A percentile compares a stretch with the other conserved stretches of the same genome.
phyloP scores from a whole-genome alignment of 2,329 filamentous ascomycete genomes.

The Penicillium sp. region DNA sequence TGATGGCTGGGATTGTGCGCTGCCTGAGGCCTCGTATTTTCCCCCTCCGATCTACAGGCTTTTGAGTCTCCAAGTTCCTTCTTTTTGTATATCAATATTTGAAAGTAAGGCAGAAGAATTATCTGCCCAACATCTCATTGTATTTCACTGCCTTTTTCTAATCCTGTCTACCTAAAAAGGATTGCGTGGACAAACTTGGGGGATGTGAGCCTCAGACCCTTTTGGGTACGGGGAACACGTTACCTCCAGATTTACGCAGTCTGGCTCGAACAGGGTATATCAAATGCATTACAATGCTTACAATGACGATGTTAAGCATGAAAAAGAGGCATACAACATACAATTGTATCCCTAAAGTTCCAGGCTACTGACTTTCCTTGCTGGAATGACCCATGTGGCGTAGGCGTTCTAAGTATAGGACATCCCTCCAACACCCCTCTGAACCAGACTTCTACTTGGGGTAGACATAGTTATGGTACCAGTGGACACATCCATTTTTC shows the following conservation, averaged over 20 bases:
- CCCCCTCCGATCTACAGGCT: slow-evolving; percentile 7
- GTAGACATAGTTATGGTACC: not conserved
- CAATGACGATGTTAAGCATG: not conserved
- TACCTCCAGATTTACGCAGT: too few species aligned
- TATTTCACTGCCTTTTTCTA: not conserved
- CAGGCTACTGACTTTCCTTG: slow-evolving; percentile 1
- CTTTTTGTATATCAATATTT: not conserved
- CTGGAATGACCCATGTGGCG: slow-evolving; percentile 6
- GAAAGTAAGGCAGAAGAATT: slow-evolving; percentile 5
- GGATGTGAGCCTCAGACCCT: slow-evolving; percentile 5
- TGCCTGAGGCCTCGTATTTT: slow-evolving; percentile 7
- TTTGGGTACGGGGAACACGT: slow-evolving; percentile 7
- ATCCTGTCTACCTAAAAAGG: slow-evolving; percentile 7
- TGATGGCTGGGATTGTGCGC: slow-evolving; percentile 29
- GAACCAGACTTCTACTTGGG: slow-evolving; percentile 7
- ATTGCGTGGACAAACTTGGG: slow-evolving; percentile 9
- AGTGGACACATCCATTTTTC: not conserved
- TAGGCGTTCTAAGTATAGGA: slow-evolving; percentile 11
- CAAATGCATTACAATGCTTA: not conserved
- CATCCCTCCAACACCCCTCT: not conserved
- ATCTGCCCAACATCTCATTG: not conserved
- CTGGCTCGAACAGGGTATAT: not conserved
- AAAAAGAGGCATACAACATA: not conserved
- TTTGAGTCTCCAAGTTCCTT: not conserved
- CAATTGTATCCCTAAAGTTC: not conserved